A percentile compares a stretch with the other conserved stretches of the same genome.
phyloP scores from a whole-genome alignment of 495 filamentous ascomycete genomes.

The Darksidea phi region DNA sequence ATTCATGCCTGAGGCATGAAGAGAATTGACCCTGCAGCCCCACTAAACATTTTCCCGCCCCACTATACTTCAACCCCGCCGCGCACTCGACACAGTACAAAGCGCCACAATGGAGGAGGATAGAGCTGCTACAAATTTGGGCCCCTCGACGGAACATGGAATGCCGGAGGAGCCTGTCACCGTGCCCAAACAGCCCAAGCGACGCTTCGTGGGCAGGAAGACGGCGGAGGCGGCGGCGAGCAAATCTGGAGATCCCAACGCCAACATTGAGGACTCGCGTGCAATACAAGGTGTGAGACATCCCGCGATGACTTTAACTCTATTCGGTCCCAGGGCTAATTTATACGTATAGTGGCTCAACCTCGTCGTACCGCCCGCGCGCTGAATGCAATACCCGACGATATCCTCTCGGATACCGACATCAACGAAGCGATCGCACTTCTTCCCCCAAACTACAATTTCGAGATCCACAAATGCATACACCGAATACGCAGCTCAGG shows the following conservation, averaged over 20 bases:
- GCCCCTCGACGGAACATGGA: constrained; percentile 33
- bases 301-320: background rate
- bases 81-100: background rate
- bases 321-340: constrained; percentile 6
- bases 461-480: constrained; percentile 97
- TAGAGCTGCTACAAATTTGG: constrained; percentile 40
- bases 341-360: constrained; percentile 41
- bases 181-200: constrained; percentile 41
- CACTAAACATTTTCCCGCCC: background rate
- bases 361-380: constrained; percentile 69
- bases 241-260: constrained; percentile 32
- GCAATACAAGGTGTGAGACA: constrained; percentile 44
- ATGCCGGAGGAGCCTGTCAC: constrained; percentile 35
- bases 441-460: constrained; percentile 91
- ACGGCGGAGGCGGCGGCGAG: constrained; percentile 35
- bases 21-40: too few relatives aligned
- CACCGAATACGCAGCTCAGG: constrained; percentile 79
- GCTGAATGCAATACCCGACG: constrained; percentile 83
- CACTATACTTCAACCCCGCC: background rate
- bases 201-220: constrained; percentile 43
- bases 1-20: too few relatives aligned
- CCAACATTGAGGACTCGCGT: constrained; percentile 44
- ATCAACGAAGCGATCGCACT: constrained; percentile 85
- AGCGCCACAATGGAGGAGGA: constrained; percentile 43
- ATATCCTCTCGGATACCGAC: constrained; percentile 82